Base-by-base conservation (phyloP, 2,329 filamentous ascomycete species). In the Diaporthe nobilis region DNA sequence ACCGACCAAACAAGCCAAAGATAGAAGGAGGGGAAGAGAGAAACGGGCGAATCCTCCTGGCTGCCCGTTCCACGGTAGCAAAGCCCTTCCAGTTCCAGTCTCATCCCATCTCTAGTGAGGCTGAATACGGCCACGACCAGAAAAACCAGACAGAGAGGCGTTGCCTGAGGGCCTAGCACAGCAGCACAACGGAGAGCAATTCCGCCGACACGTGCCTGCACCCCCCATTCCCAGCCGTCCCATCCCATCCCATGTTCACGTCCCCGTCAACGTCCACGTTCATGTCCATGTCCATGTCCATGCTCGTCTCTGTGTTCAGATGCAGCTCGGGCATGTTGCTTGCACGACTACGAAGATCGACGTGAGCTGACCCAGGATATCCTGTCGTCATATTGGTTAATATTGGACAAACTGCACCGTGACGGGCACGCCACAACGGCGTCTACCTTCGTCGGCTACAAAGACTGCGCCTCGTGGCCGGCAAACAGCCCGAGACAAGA, bases 381-480 rank as follows among this genome's bases (percentile, higher is more conserved):
- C n/a, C 49, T 31, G 65, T 49, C 49, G 17, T 55, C 65, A 70
- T 42, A 70, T 70, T 70, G 65, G 65, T 53, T 20, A 13, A 70
- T 42, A 28, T 55, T 28, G 39, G 10, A 61, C 55, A 51, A 31
- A 20, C 42, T 49, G 42, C 42, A 72, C 53, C 15, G 55, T 60
- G 39, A 60, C 13, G 42, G 34, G 55, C 70, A 61, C 42, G 44
- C 39, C 42, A 49, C 55, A 15, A 34, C 65, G 65, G 34, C 60
- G 20, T 37, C 25, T 20, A 37, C 28, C 49, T 49, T 28, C 25
- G 17, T 75, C 72, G 71, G 71, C 73, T 73, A 75, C 76, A 73
- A 71, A 49, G 51, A 73, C 71, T n/a, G 55, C 71, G 73, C 73
- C 73, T 75, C 73, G 76, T 77, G 73, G 76, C 76, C 76, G 76